Evolutionary conservation across 1,139 yeast genomes (phyloP).

Genomic region (Debaryomycetaceae sp.): DNA sequence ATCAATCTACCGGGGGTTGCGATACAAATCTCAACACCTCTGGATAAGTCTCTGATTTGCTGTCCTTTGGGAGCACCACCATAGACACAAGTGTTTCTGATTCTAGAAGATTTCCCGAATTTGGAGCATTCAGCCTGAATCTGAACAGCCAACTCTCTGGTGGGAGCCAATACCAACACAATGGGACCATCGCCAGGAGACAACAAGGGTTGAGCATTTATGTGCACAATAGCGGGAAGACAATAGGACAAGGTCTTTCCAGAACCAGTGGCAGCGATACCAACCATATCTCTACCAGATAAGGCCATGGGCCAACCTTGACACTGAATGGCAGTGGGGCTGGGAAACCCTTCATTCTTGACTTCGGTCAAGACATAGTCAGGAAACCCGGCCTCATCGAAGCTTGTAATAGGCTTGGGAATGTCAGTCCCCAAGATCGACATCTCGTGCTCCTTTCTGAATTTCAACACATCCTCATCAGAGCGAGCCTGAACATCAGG

Average conservation of each 20-base stretch:
- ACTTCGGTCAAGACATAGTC: constrained; percentile 87
- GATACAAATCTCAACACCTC: constrained; percentile 93
- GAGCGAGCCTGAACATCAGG: constrained; percentile 72
- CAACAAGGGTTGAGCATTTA: constrained; percentile 94
- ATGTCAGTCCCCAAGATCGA: constrained; percentile 76
- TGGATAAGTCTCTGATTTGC: constrained; percentile 89
- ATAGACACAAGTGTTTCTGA: constrained; percentile 95
- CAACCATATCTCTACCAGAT: constrained; percentile 97
- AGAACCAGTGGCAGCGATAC: constrained; percentile 98
- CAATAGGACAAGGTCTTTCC: constrained; percentile 97
- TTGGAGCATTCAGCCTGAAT: constrained; percentile 94
- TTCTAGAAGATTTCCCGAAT: constrained; percentile 87
- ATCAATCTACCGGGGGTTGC: constrained; percentile 99
- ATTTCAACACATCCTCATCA: constrained; percentile 64
- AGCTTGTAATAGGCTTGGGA: constrained; percentile 89
- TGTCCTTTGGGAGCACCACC: constrained; percentile 99
- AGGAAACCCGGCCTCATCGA: constrained; percentile 97
- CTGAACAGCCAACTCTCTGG: constrained; percentile 98
- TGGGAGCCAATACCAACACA: constrained; percentile 93
- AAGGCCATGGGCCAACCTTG: constrained; percentile 99
- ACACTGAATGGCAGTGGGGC: constrained; percentile 94
- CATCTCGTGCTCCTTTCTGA: constrained; percentile 86
- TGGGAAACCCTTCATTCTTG: constrained; percentile 86
- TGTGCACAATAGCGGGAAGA: constrained; percentile 94
- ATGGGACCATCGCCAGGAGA: constrained; percentile 96